Evolutionary conservation across 2,329 filamentous ascomycete genomes (phyloP).

Genomic region (Neospermospora avenae): DNA sequence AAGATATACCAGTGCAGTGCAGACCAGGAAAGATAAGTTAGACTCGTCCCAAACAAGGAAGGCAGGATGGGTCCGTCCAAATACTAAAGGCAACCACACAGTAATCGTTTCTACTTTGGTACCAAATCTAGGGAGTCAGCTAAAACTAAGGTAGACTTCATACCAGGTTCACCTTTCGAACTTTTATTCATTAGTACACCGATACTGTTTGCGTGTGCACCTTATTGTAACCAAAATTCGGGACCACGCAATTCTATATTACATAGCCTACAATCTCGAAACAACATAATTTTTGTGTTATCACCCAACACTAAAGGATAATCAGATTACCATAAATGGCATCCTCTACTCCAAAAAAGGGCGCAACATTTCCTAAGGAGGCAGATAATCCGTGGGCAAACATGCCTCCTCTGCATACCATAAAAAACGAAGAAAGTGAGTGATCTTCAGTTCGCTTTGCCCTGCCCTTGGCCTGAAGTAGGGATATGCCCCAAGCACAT

Average conservation of each 20-base stretch:
- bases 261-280: not conserved
- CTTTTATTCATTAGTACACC: not conserved
- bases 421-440: not conserved
- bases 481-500: no score
- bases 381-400: not conserved
- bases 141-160: not conserved
- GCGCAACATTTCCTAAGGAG: not conserved
- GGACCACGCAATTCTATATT: not conserved
- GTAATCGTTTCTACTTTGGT: no score
- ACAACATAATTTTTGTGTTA: not conserved
- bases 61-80: no score
- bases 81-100: no score
- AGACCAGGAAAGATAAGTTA: no score
- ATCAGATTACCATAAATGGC: not conserved
- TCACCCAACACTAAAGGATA: not conserved
- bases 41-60: no score
- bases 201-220: not conserved
- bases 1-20: no score
- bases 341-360: not conserved
- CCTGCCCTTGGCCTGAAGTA: not conserved
- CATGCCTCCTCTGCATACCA: not conserved
- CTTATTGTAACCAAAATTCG: no score
- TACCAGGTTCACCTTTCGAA: not conserved
- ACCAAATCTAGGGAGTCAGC: not conserved
- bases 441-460: not conserved